Evolutionary conservation across 2,329 filamentous ascomycete genomes (phyloP).

Genomic region (Periglandula ipomoeae): DNA sequence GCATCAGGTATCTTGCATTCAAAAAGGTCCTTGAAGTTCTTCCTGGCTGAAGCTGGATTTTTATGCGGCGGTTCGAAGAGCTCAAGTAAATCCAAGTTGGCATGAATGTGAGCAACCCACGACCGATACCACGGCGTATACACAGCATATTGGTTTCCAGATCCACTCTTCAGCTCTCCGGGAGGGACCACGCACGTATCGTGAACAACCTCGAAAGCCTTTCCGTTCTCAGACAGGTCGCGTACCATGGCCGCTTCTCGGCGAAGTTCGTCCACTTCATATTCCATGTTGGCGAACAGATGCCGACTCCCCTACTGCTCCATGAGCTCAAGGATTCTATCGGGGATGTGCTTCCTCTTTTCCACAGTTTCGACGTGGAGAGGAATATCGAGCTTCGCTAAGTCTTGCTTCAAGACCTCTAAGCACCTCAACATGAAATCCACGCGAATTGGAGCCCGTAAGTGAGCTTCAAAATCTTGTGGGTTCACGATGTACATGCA

Average conservation of each 20-base stretch:
- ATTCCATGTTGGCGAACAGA: constrained; percentile 77
- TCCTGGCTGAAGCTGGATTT: constrained; percentile 24
- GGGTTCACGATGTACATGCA: constrained; percentile 73
- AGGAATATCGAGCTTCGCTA: constrained; percentile 66
- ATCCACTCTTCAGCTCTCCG: constrained; percentile 54
- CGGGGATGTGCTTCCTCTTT: constrained; percentile 52
- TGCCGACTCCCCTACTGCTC: constrained; percentile 65
- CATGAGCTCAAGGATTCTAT: constrained; percentile 54
- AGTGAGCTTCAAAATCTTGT: constrained; percentile 75
- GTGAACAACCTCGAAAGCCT: constrained; percentile 63
- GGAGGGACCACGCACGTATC: constrained; percentile 80
- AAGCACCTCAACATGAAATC: constrained; percentile 75
- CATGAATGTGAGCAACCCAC: constrained; percentile 66
- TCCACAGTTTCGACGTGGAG: constrained; percentile 65
- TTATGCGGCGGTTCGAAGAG: constrained; percentile 40
- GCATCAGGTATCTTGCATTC: constrained; percentile 48
- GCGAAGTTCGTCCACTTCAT: constrained; percentile 82
- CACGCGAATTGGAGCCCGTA: constrained; percentile 62
- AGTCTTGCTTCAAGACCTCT: constrained; percentile 51
- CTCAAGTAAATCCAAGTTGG: constrained; percentile 58
- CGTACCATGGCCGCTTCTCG: constrained; percentile 61
- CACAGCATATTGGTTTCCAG: constrained; percentile 73
- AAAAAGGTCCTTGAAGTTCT: constrained; percentile 49
- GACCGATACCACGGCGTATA: constrained; percentile 74
- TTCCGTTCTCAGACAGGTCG: constrained; percentile 49